A percentile compares a stretch with the other conserved stretches of the same genome.
These are phyloP conservation scores for Phytophthora sp. DNA, from an alignment of 352 stramenopile genomes.

Conservation along the genomic window DNA sequence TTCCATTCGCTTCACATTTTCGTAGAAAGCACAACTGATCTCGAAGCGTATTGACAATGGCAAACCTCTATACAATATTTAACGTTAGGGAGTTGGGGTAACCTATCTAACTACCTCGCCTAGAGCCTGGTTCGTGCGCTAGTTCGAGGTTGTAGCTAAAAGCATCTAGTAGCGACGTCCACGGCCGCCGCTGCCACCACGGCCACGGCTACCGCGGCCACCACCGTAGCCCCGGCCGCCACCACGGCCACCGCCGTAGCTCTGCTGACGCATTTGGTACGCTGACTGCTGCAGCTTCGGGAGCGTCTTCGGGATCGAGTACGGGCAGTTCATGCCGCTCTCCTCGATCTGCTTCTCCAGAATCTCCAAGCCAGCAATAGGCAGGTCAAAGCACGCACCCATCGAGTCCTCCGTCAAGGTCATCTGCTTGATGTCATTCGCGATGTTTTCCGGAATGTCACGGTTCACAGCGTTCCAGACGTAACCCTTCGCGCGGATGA, in stretches of 20 bases:
- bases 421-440: slow-evolving; percentile 90
- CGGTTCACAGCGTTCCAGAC: slow-evolving; percentile 93
- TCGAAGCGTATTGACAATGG: slow-evolving; percentile 8
- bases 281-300: slow-evolving; percentile 79
- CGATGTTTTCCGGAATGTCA: slow-evolving; percentile 76
- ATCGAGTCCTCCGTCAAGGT: slow-evolving; percentile 88
- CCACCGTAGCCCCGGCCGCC: slow-evolving; percentile 44
- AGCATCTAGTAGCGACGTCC: slow-evolving; percentile 38
- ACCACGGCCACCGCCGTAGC: slow-evolving; percentile 50
- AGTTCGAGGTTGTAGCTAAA: slow-evolving; percentile 12
- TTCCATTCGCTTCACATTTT: too few species aligned
- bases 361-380: slow-evolving; percentile 57
- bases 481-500: slow-evolving; percentile 89
- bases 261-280: slow-evolving; percentile 49
- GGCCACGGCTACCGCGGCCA: slow-evolving; percentile 34
- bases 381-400: slow-evolving; percentile 93
- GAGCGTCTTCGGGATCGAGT: slow-evolving; percentile 80
- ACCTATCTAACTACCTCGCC: slow-evolving; percentile 35
- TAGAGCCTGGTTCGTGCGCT: slow-evolving; percentile 13
- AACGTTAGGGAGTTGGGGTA: slow-evolving; percentile 35
- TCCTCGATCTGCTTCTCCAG: slow-evolving; percentile 84
- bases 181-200: slow-evolving; percentile 31
- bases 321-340: slow-evolving; percentile 58
- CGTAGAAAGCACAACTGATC: not conserved
- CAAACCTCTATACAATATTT: slow-evolving; percentile 48